A percentile compares a stretch with the other conserved stretches of the same genome.
Evolutionary conservation across 495 filamentous ascomycete species (phyloP).

Genomic region (Daldinia caldariorum): DNA sequence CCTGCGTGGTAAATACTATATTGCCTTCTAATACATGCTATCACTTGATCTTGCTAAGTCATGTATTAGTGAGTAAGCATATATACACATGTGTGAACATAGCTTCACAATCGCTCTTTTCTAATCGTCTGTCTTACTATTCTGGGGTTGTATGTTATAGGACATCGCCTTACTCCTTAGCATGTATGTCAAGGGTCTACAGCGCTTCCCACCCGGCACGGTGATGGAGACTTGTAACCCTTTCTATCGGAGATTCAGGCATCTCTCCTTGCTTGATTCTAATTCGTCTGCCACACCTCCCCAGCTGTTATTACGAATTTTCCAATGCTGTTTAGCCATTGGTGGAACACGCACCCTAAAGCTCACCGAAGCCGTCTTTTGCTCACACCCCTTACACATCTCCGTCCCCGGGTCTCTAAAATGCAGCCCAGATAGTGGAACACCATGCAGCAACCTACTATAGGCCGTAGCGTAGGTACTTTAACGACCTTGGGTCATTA

Average conservation of each 20-base stretch:
- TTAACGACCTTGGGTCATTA: conserved; percentile 21
- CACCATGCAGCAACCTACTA: conserved; percentile 30
- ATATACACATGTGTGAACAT: conserved; percentile 5
- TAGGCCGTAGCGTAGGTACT: conserved; percentile 21
- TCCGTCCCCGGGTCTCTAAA: conserved; percentile 36
- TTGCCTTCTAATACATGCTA: conserved; percentile 2
- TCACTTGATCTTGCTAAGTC: conserved; percentile 9
- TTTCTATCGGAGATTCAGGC: conserved; percentile 17
- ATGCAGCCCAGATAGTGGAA: conserved; percentile 45
- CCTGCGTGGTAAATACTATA: not conserved
- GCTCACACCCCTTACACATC: conserved; percentile 37
- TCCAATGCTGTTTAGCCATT: conserved; percentile 28
- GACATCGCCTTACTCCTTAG: conserved; percentile 5
- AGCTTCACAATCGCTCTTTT: not conserved
- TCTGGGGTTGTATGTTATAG: conserved; percentile 22
- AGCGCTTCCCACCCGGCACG: conserved; percentile 12
- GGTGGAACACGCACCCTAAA: conserved; percentile 32
- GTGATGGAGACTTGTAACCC: conserved; percentile 11
- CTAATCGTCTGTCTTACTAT: conserved; percentile 1
- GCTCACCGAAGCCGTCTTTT: conserved; percentile 44
- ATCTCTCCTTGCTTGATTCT: conserved; percentile 10
- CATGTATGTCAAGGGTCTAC: conserved; percentile 9
- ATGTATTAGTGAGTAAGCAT: conserved; percentile 11
- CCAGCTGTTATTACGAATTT: conserved; percentile 23
- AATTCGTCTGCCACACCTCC: conserved; percentile 30